These are phyloP conservation scores for Combretum micranthum DNA, from an alignment of 345 rosid genomes.

Conservation along the genomic window DNA sequence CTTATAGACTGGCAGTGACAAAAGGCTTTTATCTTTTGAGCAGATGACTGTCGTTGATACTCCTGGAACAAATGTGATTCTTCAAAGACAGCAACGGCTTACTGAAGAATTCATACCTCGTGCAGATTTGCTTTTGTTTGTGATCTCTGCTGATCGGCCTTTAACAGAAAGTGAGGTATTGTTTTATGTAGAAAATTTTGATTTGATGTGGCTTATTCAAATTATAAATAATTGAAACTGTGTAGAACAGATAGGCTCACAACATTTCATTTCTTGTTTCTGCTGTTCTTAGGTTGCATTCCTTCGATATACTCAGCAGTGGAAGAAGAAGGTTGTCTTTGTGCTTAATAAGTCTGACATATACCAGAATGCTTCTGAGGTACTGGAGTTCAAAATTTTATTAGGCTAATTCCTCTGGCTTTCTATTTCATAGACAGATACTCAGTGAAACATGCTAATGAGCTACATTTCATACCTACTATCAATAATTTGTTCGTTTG, in stretches of 20 bases:
- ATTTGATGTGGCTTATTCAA: too few species aligned
- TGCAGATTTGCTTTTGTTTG: conserved; percentile 89
- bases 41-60: conserved; percentile 94
- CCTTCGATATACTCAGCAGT: conserved; percentile 87
- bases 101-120: conserved; percentile 97
- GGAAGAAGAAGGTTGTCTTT: conserved; percentile 94
- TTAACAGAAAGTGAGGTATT: conserved; percentile 95
- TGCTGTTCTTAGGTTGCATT: conserved; percentile 61
- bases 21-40: conserved; percentile 6
- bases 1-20: neutral
- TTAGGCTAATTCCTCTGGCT: neutral
- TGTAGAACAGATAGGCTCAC: neutral
- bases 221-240: too few species aligned
- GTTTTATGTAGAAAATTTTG: too few species aligned
- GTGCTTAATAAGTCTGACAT: conserved; percentile 89
- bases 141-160: conserved; percentile 94
- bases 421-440: neutral
- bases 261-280: conserved; percentile 5
- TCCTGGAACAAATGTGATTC: conserved; percentile 95
- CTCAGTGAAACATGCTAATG: neutral
- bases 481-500: conserved; percentile 7
- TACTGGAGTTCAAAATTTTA: conserved; percentile 18
- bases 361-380: conserved; percentile 75
- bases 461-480: neutral
- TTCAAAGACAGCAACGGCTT: conserved; percentile 88